phyloP scores from a whole-genome alignment of 495 filamentous ascomycete species.

The Lophium mytilinum region DNA sequence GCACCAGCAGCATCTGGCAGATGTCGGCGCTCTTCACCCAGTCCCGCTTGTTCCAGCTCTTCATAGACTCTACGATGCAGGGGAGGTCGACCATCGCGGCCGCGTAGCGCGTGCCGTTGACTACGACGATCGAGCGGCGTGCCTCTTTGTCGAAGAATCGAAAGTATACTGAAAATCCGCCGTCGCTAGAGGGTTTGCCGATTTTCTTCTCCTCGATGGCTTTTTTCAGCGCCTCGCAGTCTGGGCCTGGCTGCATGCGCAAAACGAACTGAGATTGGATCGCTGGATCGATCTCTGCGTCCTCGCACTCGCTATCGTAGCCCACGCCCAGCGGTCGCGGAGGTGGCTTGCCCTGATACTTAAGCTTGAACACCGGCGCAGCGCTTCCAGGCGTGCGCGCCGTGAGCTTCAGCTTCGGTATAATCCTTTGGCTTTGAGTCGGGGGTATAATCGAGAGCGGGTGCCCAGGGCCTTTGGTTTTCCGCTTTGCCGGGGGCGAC shows the following conservation, averaged over 20 bases:
- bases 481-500: constrained; percentile 20
- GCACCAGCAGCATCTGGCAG: constrained; percentile 86
- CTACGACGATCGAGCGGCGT: constrained; percentile 60
- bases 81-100: constrained; percentile 81
- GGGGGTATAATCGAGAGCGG: neutral
- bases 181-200: constrained; percentile 51
- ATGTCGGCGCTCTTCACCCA: constrained; percentile 94
- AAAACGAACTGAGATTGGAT: constrained; percentile 85
- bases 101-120: constrained; percentile 66
- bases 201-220: constrained; percentile 65
- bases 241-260: constrained; percentile 75
- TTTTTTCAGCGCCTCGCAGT: constrained; percentile 71
- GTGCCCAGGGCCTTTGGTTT: constrained; percentile 7
- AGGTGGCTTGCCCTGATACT: constrained; percentile 53
- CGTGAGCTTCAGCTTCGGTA: constrained; percentile 24
- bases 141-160: constrained; percentile 70
- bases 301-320: constrained; percentile 94
- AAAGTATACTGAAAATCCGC: constrained; percentile 63
- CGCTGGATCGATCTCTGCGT: constrained; percentile 74
- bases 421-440: neutral
- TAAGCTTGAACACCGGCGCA: constrained; percentile 39
- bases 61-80: constrained; percentile 88
- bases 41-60: constrained; percentile 84
- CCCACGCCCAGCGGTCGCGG: constrained; percentile 66
- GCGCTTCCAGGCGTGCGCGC: neutral